Evolutionary conservation across 805 yeast species (phyloP).

Genomic region (Saccharomycodes ludwigii): DNA sequence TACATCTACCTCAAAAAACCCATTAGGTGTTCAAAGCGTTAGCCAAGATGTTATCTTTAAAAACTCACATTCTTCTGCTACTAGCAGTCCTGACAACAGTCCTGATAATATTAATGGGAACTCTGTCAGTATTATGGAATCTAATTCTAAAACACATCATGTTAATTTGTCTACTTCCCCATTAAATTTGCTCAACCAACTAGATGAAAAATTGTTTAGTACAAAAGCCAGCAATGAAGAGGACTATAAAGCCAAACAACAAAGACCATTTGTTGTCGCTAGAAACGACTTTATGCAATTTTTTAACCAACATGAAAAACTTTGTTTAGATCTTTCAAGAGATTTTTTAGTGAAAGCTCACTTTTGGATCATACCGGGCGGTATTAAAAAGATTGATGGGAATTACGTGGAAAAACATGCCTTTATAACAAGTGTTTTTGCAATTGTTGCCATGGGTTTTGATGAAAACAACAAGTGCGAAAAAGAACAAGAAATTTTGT

Average conservation of each 20-base stretch:
- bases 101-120: no score
- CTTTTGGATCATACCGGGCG: slow-evolving; percentile 53
- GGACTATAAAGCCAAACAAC: slow-evolving; percentile 20
- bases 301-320: slow-evolving; percentile 29
- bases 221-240: slow-evolving; percentile 16
- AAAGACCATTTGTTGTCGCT: slow-evolving; percentile 25
- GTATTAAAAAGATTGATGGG: slow-evolving; percentile 34
- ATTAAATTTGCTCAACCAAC: slow-evolving; percentile 23
- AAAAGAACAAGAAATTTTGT: slow-evolving; percentile 34
- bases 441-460: slow-evolving; percentile 41
- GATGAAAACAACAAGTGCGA: slow-evolving; percentile 39
- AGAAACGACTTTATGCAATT: slow-evolving; percentile 35
- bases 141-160: no score
- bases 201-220: slow-evolving; percentile 29
- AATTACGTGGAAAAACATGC: slow-evolving; percentile 38
- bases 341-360: slow-evolving; percentile 41
- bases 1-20: neutral
- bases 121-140: no score
- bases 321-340: slow-evolving; percentile 33
- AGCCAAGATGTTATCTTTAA: no score
- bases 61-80: neutral
- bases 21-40: no score
- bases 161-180: no score
- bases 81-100: neutral
- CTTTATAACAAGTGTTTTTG: slow-evolving; percentile 42